Evolutionary conservation across 768 basidiomycete species (phyloP).

Genomic region (Cantharellus anzutake): DNA sequence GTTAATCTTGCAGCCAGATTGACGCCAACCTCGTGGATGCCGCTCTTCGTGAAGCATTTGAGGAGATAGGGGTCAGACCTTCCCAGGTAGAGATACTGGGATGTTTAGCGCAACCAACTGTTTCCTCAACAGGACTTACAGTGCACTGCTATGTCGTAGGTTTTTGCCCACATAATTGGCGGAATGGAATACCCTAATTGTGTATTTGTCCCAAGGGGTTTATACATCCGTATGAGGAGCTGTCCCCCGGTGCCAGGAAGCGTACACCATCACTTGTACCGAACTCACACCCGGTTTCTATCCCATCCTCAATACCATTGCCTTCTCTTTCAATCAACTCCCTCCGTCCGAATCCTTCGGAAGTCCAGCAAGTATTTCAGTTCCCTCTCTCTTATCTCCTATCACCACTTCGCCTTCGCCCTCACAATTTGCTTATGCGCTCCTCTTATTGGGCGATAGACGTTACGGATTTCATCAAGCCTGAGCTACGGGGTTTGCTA

Average conservation of each 20-base stretch:
- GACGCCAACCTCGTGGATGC: slow-evolving; percentile 34
- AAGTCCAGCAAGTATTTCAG: slow-evolving; percentile 56
- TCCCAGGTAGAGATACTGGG: slow-evolving; percentile 47
- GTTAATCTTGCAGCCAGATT: slow-evolving; percentile 20
- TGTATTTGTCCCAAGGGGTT: slow-evolving; percentile 2
- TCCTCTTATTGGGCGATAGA: slow-evolving; percentile 48
- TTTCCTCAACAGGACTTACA: slow-evolving; percentile 35
- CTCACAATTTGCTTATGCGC: slow-evolving; percentile 34
- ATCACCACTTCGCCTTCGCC: slow-evolving; percentile 28
- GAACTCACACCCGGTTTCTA: too few relatives aligned
- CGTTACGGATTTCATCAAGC: slow-evolving; percentile 36
- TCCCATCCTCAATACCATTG: slow-evolving; percentile 18
- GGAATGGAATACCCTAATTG: neutral
- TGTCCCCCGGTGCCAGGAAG: too few relatives aligned
- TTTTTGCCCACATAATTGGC: slow-evolving; percentile 6
- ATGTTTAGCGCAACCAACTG: slow-evolving; percentile 39
- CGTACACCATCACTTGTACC: too few relatives aligned
- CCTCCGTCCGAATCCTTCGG: slow-evolving; percentile 32
- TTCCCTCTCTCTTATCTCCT: slow-evolving; percentile 37
- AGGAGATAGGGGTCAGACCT: slow-evolving; percentile 50
- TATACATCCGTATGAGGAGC: slow-evolving; percentile 1
- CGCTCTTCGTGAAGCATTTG: slow-evolving; percentile 53
- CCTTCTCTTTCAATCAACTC: slow-evolving; percentile 38
- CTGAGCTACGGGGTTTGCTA: slow-evolving; percentile 11
- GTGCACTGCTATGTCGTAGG: slow-evolving; percentile 68